Evolutionary conservation across 1,139 yeast species (phyloP).

Genomic region (Pichia sp.): DNA sequence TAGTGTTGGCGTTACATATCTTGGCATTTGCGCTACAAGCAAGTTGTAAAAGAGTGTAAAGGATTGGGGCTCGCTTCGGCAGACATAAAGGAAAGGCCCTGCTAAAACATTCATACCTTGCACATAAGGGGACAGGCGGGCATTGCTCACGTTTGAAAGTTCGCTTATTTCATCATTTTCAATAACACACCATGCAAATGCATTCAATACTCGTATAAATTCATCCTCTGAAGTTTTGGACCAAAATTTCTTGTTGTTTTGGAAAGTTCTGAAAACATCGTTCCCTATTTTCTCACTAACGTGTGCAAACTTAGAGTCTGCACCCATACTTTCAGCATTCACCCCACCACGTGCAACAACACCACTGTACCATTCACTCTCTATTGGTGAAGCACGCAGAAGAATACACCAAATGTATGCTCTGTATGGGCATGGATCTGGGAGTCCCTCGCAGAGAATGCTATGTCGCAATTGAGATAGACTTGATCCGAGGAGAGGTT

Average conservation of each 20-base stretch:
- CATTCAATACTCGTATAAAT: constrained; percentile 63
- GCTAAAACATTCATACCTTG: constrained; percentile 88
- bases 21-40: constrained; percentile 61
- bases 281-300: constrained; percentile 70
- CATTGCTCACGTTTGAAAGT: background rate
- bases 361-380: constrained; percentile 48
- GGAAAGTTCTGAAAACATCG: constrained; percentile 83
- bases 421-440: constrained; percentile 60
- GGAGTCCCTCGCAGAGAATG: constrained; percentile 74
- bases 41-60: constrained; percentile 63
- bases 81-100: constrained; percentile 77
- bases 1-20: constrained; percentile 71
- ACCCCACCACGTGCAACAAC: constrained; percentile 57
- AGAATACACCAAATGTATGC: constrained; percentile 80
- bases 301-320: constrained; percentile 17
- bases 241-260: constrained; percentile 67
- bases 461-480: constrained; percentile 74
- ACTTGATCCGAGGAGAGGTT: constrained; percentile 62
- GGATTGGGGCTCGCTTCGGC: constrained; percentile 84
- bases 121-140: constrained; percentile 48
- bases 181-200: constrained; percentile 51
- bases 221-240: constrained; percentile 64
- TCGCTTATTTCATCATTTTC: constrained; percentile 24
- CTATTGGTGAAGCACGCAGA: constrained; percentile 57
- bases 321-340: constrained; percentile 4